phyloP scores from a whole-genome alignment of 148 eudicot species.

The Spergularia marina region DNA sequence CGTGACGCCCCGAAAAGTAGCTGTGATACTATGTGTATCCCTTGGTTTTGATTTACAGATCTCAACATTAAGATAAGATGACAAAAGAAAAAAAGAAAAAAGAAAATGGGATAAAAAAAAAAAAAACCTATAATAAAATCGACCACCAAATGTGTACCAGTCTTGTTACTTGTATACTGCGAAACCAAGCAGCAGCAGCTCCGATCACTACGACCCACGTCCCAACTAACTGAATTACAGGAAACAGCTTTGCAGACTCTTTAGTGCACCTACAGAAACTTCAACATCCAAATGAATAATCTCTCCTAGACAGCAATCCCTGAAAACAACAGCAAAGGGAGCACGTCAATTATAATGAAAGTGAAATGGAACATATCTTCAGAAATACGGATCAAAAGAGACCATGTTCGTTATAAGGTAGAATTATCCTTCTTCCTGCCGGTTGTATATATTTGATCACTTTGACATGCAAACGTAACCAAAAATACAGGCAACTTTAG shows the following conservation, averaged over 20 bases:
- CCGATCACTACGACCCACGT: constrained; percentile 26
- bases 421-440: neutral
- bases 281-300: constrained; percentile 27
- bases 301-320: constrained; percentile 69
- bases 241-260: constrained; percentile 26
- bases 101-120: neutral
- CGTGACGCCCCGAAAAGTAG: constrained; percentile 28
- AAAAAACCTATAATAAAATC: constrained; percentile 30
- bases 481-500: too few species aligned
- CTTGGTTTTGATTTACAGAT: constrained; percentile 34
- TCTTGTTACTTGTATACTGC: constrained; percentile 26
- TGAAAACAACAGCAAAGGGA: constrained; percentile 31
- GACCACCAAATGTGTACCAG: constrained; percentile 25
- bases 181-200: constrained; percentile 30
- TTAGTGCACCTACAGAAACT: constrained; percentile 28
- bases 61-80: constrained; percentile 24
- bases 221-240: constrained; percentile 28
- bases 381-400: neutral
- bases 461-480: neutral
- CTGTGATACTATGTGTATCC: constrained; percentile 32
- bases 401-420: neutral
- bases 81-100: neutral
- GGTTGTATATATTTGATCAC: neutral
- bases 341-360: neutral
- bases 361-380: neutral